Evolutionary conservation across 495 filamentous ascomycete genomes (phyloP), one percentile per base, ranked within the genome.

Genomic region (Bryoglossum gracile): DNA sequence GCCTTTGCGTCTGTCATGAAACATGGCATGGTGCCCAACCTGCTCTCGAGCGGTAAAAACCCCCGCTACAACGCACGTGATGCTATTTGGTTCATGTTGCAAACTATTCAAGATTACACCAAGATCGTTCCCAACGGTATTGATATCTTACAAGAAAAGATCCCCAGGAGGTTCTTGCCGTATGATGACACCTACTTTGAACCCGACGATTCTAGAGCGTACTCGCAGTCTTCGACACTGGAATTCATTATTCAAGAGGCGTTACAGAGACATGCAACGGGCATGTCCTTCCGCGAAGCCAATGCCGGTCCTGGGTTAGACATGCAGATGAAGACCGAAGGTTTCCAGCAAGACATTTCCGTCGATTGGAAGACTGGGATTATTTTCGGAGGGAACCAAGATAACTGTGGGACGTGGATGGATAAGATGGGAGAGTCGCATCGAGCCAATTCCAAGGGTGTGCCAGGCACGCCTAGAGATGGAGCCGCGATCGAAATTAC

Each of bases 341-440:
- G 94, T 1, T 99, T 99, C 68, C 76, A 94, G 51, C 85, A 92
- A 30, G 80, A 95, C 46, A 80, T 97, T 51, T 79, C 83, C 22
- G 86, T 94, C 10, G 90, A 97, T 61, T 97, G 92, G 94, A 73
- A 78, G 9, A 95, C 84, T 1, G 94, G 94, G 14, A 75, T 99
- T 44, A 82, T 99, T 50, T 94, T 90, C 56, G 94, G 94, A 30
- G 94, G 94, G 28, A 96, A 84, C 55, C 88, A 96, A 62, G 70
- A 68, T 62, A 99, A 99, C 61, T 99, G 94, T 58, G 94, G 94
- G 45, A 99, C 94, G 3, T 99, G 94, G 94, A 94, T 95, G 84
- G 94, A 99, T 69, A 99, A 99, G 75, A 99, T 97, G 92, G 94
- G 94, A n/a, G 94, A 99, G 65, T 94, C 87, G 48, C 77, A 85